These are phyloP conservation scores for Debaryomyces nepalensis DNA, from an alignment of 1,139 yeast species.

Conservation along the genomic window DNA sequence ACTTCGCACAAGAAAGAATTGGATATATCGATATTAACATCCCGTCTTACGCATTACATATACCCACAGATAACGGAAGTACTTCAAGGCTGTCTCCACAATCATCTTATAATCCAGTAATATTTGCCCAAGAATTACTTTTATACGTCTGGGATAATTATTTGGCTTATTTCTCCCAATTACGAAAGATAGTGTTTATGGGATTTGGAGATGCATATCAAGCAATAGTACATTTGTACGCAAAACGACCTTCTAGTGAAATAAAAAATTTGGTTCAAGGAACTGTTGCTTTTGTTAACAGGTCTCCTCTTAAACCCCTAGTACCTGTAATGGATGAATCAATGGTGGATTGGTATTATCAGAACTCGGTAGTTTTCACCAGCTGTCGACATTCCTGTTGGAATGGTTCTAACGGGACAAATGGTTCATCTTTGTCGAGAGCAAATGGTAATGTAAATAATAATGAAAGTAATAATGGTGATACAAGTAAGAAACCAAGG, in stretches of 20 bases:
- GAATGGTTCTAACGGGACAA: conserved; percentile 49
- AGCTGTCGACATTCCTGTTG: conserved; percentile 77
- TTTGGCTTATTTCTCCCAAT: conserved; percentile 68
- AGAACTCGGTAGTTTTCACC: conserved; percentile 82
- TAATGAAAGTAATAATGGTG: conserved; percentile 29
- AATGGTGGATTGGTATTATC: conserved; percentile 89
- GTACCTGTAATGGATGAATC: conserved; percentile 89
- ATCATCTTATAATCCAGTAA: conserved; percentile 59
- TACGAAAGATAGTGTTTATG: conserved; percentile 73
- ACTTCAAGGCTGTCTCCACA: conserved; percentile 6
- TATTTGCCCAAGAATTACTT: conserved; percentile 75
- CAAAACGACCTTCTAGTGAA: conserved; percentile 68
- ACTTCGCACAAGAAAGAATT: conserved; percentile 52
- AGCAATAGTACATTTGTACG: conserved; percentile 83
- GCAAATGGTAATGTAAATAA: conserved; percentile 22
- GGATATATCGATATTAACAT: conserved; percentile 87
- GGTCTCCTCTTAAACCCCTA: conserved; percentile 69
- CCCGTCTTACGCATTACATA: conserved; percentile 53
- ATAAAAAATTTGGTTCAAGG: conserved; percentile 70
- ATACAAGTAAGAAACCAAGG: conserved; percentile 74
- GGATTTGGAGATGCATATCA: conserved; percentile 93
- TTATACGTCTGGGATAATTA: conserved; percentile 91
- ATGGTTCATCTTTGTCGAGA: conserved; percentile 23
- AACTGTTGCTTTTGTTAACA: conserved; percentile 71
- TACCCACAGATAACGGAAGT: conserved; percentile 23